Evolutionary conservation across 345 rosid species (phyloP), one percentile per base, ranked within the genome.

Genomic region (Hevea brasiliensis): DNA sequence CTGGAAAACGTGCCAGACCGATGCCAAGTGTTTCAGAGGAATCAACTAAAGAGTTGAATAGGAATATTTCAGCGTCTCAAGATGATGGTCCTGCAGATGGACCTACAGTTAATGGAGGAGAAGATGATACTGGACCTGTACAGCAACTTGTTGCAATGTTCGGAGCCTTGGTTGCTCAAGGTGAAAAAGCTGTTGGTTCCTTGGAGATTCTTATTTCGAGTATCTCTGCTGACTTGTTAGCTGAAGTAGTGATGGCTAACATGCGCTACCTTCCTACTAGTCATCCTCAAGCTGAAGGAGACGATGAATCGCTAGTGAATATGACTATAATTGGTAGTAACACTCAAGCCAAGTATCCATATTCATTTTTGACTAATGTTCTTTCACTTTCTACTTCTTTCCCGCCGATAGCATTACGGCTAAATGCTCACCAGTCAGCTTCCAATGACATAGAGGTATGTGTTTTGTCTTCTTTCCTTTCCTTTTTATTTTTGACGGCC

Each of bases 231-330:
- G 99, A 95, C 88, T 86, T 95, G 84, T 92, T 95, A 56, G 96
- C 98, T 23, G 99, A 95, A 73, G 92, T 95, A 63, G 99, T 95
- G 79, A 92, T 95, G 87, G 89, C 97, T 78, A 92, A 95, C 79
- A 95, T 95, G 96, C 80, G 83, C 76, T 81, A 90, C 82, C 93
- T 92, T 71, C 90, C 92, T 65, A 47, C 78, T 60, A 76, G 65
- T 60, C 76, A 56, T 53, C 80, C 89, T 50, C 83, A 76, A 71
- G 78, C 84, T 51, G 91, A 90, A 70, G 90, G 84, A 75, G 88
- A 77, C 44, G 85, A 87, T 76, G 91, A 87, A 77, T 77, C 77
- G 68, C 77, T 89, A 69, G 53, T 75, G 76, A 79, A 87, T 81
- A 88, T 92, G 87, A 81, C 84, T 81, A 84, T 92, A 75, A 76